These are phyloP conservation scores for Cymbopogon flexuosus DNA, from an alignment of 202 grass and related monocot species.

Conservation along the genomic window DNA sequence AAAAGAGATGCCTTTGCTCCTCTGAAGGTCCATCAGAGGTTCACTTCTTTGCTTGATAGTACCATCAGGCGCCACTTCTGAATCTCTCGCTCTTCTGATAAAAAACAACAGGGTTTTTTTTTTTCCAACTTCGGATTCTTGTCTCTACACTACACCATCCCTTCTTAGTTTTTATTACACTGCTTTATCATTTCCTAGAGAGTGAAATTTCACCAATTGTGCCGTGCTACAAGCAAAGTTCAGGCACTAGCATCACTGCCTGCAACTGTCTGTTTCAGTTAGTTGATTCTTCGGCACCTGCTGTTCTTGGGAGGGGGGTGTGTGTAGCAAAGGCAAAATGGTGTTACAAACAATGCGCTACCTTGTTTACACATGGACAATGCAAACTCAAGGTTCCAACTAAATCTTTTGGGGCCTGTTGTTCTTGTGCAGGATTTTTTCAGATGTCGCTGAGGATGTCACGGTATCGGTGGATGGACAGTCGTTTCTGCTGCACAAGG, in stretches of 20 bases:
- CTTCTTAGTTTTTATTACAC: too few relatives aligned
- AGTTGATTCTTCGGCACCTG: not conserved
- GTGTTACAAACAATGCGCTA: not conserved
- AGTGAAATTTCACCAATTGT: not conserved
- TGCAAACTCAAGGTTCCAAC: not conserved
- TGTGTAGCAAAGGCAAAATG: not conserved
- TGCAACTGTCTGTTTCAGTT: not conserved
- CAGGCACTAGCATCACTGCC: not conserved
- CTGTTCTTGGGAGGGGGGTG: not conserved
- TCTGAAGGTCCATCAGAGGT: too few relatives aligned
- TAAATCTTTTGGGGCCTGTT: not conserved
- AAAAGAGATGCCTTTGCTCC: too few relatives aligned
- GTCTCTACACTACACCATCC: not conserved
- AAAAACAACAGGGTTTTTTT: not conserved
- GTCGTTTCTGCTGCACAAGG: slow-evolving; percentile 92
- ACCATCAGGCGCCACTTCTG: too few relatives aligned
- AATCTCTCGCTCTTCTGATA: too few relatives aligned
- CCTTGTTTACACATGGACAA: not conserved
- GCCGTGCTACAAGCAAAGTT: not conserved
- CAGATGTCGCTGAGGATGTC: slow-evolving; percentile 85
- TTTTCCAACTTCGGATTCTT: not conserved
- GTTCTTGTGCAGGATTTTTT: slow-evolving; percentile 87
- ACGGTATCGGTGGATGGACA: slow-evolving; percentile 71
- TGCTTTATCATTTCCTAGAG: too few relatives aligned
- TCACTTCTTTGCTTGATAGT: too few relatives aligned